These are phyloP conservation scores for Asterochloris erici DNA, from an alignment of 139 green algal species.

Conservation along the genomic window DNA sequence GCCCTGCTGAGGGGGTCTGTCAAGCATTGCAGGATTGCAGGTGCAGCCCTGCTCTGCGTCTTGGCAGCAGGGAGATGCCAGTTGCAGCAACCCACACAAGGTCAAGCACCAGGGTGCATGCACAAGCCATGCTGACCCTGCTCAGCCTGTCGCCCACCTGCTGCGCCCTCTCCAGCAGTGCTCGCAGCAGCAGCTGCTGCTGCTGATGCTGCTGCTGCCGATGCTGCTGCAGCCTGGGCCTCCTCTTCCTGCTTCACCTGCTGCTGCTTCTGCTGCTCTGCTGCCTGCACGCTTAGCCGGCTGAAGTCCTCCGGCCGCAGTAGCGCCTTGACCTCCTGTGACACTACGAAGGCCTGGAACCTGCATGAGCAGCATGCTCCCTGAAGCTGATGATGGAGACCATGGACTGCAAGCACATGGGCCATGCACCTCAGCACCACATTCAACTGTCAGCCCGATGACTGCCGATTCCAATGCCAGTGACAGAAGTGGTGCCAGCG, in stretches of 20 bases:
- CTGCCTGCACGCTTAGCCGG: neutral
- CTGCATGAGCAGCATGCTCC: neutral
- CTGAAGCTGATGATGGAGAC: no score
- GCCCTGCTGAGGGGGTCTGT: constrained; percentile 13
- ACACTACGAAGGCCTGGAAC: neutral
- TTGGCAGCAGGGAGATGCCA: constrained; percentile 1
- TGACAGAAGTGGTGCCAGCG: no score
- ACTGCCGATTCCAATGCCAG: no score
- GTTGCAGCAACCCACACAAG: no score
- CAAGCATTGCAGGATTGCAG: constrained; percentile 6
- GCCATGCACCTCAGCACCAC: no score
- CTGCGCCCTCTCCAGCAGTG: no score
- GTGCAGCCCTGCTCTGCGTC: no score
- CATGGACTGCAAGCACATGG: no score
- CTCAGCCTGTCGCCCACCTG: no score
- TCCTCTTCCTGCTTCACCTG: constrained; percentile 5
- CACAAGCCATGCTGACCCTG: no score
- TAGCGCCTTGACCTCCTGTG: neutral
- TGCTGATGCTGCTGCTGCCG: constrained; percentile 23
- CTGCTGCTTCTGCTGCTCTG: constrained; percentile 5
- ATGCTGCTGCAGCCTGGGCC: constrained; percentile 6
- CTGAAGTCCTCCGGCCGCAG: neutral
- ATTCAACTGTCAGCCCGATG: no score
- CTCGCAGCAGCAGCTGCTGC: constrained; percentile 16
- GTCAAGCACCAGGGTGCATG: no score